Base-by-base conservation (phyloP, 2,329 filamentous ascomycete species). In the Aspergillus arachidicola region DNA sequence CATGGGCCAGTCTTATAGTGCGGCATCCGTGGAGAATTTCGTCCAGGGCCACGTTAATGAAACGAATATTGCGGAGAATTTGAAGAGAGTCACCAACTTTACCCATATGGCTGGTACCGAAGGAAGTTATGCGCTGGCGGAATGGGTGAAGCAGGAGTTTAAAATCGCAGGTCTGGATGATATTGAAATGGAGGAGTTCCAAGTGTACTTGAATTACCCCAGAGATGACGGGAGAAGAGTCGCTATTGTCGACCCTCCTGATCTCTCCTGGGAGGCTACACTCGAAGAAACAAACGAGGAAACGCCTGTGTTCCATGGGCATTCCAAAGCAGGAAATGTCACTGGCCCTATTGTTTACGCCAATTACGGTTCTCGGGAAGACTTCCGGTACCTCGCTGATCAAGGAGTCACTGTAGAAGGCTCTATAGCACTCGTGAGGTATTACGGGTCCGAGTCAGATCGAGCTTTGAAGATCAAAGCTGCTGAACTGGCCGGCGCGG, bases 61-160 rank as follows among this genome's bases (percentile, higher is more conserved):
- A 60, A 83, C 84, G 63, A 84, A 85, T 57, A 90, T 95, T 75
- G 86, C 88, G 66, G 89, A 91, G 46, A 91, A 91, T 62, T 80
- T 97, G 64, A 82, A 86, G 71, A 91, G 94, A 73, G 88, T 94
- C 66, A 94, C 93, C 5, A 86, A 86, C 61, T 97, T 92, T 75
- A 91, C 95, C 65, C 95, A 98, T 77, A 85, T 98, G 66, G 95
- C 93, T 2, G 95, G 95, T n/a, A 96, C 93, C 3, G 90, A 97
- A 80, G 95, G 95, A 55, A 94, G 96, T 79, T 93, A 90, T 71
- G 91, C 90, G 53, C 84, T 96, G 60, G 94, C 92, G 9, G 86
- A 92, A 80, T 96, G 94, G 82, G 87, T 97, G 60, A 86, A 94
- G 77, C 88, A 88, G 71, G 86, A 90, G 76, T 97, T 97, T 78